Evolutionary conservation across 768 basidiomycete species (phyloP).

Genomic region (Hypsizygus marmoreus): DNA sequence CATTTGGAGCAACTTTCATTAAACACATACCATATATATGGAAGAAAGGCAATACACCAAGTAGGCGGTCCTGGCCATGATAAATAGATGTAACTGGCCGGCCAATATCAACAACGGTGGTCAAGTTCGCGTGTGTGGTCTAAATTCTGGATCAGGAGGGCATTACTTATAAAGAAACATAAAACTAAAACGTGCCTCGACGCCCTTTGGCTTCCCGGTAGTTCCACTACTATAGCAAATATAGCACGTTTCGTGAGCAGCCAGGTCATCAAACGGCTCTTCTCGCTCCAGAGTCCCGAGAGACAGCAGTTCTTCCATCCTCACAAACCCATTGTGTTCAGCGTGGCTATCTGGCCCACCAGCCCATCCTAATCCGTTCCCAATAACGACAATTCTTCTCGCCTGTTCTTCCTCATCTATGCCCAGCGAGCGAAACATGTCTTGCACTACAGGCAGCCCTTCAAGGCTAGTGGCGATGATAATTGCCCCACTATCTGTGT

Average conservation of each 20-base stretch:
- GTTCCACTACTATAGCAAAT: constrained; percentile 74
- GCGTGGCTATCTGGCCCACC: constrained; percentile 33
- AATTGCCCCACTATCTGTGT: constrained; percentile 63
- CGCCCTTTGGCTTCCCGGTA: constrained; percentile 77
- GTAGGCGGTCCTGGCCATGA: constrained; percentile 47
- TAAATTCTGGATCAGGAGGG: no score
- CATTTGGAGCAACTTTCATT: no score
- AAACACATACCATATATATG: constrained; percentile 43
- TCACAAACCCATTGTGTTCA: constrained; percentile 31
- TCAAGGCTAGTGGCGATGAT: constrained; percentile 68
- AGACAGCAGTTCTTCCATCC: constrained; percentile 50
- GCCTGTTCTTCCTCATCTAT: constrained; percentile 48
- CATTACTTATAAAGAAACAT: neutral
- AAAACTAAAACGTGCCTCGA: constrained; percentile 36
- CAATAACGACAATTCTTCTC: constrained; percentile 58
- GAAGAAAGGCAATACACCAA: constrained; percentile 67
- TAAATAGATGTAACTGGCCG: constrained; percentile 42
- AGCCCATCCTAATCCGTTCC: constrained; percentile 47
- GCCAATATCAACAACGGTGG: constrained; percentile 56
- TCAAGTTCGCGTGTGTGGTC: constrained; percentile 73
- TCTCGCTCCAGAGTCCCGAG: constrained; percentile 51
- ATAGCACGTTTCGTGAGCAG: constrained; percentile 59
- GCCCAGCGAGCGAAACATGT: constrained; percentile 56
- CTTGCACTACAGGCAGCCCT: constrained; percentile 52
- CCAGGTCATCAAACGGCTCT: constrained; percentile 53